These are phyloP conservation scores for Scenedesmus sp. DNA, from an alignment of 163 green algal genomes.

Conservation along the genomic window DNA sequence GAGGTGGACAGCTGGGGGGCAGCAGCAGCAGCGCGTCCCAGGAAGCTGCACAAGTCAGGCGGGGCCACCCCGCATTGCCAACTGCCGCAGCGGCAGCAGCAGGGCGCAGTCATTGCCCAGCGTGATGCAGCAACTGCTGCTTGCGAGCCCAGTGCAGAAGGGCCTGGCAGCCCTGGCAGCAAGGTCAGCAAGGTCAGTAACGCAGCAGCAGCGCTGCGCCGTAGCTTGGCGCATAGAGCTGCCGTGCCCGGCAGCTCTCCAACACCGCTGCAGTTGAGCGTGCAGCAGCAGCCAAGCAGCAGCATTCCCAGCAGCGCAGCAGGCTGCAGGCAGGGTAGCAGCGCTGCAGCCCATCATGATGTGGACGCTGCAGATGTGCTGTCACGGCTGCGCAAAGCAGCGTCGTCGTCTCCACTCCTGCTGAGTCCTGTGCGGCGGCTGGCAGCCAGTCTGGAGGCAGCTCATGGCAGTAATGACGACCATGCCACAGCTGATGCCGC, in stretches of 20 bases:
- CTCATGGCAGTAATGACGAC: not conserved
- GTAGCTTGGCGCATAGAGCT: not conserved
- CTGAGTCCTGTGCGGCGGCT: not conserved
- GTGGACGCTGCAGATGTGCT: not conserved
- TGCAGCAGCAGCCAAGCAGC: not conserved
- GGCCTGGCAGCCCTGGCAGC: not conserved
- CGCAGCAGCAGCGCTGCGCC: not conserved
- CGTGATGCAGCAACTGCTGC: not conserved
- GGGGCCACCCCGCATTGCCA: not conserved
- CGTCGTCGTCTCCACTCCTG: not conserved
- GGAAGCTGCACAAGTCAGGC: not conserved
- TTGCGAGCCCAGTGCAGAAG: not conserved
- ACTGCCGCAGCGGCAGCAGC: not conserved
- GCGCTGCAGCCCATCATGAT: not conserved
- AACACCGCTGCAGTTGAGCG: not conserved
- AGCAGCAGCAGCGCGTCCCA: not conserved
- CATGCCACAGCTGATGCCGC: not conserved
- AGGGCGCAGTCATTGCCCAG: not conserved
- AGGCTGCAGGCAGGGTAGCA: not conserved
- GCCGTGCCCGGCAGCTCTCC: not conserved
- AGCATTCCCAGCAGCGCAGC: not conserved
- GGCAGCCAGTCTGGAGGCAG: not conserved
- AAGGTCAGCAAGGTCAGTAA: not conserved
- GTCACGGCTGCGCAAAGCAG: not conserved
- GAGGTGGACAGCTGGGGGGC: not conserved